phyloP scores from a whole-genome alignment of 1,284 basidiomycete genomes.

The Leccinum laetum region DNA sequence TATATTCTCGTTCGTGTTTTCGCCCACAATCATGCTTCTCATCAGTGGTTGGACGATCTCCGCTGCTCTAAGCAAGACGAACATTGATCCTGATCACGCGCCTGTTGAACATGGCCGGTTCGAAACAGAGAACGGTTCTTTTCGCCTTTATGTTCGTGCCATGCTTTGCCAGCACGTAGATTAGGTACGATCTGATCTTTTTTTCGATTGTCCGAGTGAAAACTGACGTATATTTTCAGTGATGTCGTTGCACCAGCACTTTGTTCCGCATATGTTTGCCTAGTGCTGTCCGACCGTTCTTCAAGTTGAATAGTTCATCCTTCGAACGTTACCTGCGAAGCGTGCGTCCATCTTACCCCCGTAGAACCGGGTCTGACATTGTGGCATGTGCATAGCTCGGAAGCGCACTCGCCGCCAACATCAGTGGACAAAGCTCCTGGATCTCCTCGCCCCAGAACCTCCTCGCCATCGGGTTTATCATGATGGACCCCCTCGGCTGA shows the following conservation, averaged over 20 bases:
- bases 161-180: constrained; percentile 99
- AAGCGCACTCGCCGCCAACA: constrained; percentile 78
- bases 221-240: constrained; percentile 3
- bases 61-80: constrained; percentile 96
- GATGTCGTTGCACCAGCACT: constrained; percentile 98
- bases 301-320: not conserved
- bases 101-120: constrained; percentile 89
- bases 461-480: constrained; percentile 66
- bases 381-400: constrained; percentile 61
- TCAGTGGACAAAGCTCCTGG: constrained; percentile 96
- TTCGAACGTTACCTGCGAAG: constrained; percentile 77
- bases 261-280: constrained; percentile 75
- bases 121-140: constrained; percentile 83
- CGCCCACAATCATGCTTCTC: constrained; percentile 95
- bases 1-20: constrained; percentile 50
- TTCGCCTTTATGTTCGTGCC: constrained; percentile 97
- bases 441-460: constrained; percentile 92
- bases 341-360: constrained; percentile 79
- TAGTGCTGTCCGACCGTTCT: not conserved
- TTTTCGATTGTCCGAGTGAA: constrained; percentile 3
- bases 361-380: constrained; percentile 4
- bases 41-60: constrained; percentile 99
- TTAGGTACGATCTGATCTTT: not conserved
- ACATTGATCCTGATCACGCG: constrained; percentile 96
- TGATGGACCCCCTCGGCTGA: constrained; percentile 93